Evolutionary conservation across 257 asterid species (phyloP), one percentile per base, ranked within the genome.

Genomic region (Buddleja alternifolia): DNA sequence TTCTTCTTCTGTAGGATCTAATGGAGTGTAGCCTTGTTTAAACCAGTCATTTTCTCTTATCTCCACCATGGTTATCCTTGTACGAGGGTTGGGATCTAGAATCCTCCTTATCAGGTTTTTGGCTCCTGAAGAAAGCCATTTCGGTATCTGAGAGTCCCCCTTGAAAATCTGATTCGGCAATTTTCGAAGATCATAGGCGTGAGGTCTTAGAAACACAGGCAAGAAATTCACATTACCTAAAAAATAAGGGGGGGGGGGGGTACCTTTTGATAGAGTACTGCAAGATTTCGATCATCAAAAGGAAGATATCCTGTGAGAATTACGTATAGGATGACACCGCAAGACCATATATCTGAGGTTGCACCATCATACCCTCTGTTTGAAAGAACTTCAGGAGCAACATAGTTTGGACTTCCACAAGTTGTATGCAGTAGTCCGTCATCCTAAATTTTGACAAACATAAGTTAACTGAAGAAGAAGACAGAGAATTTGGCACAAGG

Each of bases 321-420:
- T 25, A 91, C 99, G 7, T 91, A 91, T 59, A 94, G 69, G 69
- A 94, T 91, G 67, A 94, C 97, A 40, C 99, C 99, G 17, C 97
- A 89, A 0, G 99, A 91, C 99, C 99, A 94, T 45, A 88, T 86
- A 76, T 94, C 99, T 23, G 99, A 87, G 51, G 95, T 80, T 56
- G 97, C 90, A 48, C 99, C 99, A 72, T 91, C 88, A 47, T 94
- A 94, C 48, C 99, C 99, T 80, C 90, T 78, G 82, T 88, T 91
- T 23, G 92, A 81, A 47, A 94, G 91, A 81, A 94, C 78, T 72
- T 94, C 99, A 48, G 99, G 99, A 34, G 99, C 99, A 19, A 94
- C 99, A 51, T 94, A 94, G 69, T 94, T 94, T 73, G 99, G 99
- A 89, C 97, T 94, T 72, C 99, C 99, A 46, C 99, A 94, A 37